phyloP scores from a whole-genome alignment of 2,329 filamentous ascomycete species.

The Ophiobolus disseminans region DNA sequence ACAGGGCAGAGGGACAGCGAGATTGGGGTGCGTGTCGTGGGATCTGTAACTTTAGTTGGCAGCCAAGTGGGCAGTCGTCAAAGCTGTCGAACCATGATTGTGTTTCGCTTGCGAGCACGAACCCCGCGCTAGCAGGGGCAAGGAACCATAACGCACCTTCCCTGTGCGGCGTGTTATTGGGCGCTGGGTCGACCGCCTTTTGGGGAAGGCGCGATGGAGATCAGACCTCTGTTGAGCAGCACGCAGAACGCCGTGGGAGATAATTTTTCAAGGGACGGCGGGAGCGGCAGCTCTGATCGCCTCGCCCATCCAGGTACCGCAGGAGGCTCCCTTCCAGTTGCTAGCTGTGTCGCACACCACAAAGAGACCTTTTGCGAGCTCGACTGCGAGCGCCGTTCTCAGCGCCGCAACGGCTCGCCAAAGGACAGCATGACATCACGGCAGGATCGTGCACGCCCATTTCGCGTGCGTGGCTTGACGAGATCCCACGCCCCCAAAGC shows the following conservation, averaged over 20 bases:
- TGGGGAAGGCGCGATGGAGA: conserved; percentile 31
- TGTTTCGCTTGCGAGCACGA: conserved; percentile 24
- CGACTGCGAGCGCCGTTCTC: conserved; percentile 9
- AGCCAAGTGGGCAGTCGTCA: background rate
- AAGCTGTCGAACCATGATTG: conserved; percentile 13
- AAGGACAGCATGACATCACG: conserved; percentile 24
- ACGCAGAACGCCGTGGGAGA: conserved; percentile 14
- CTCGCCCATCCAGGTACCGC: conserved; percentile 31
- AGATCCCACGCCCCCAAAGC: conserved; percentile 6
- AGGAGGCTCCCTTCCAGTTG: conserved; percentile 7
- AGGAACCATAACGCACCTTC: conserved; percentile 21
- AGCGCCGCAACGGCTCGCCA: conserved; percentile 10
- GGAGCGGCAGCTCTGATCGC: conserved; percentile 20
- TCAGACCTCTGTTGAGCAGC: conserved; percentile 27
- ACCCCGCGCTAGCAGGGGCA: conserved; percentile 15
- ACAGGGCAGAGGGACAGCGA: background rate
- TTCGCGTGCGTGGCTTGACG: conserved; percentile 23
- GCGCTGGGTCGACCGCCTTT: conserved; percentile 32
- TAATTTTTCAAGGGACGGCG: conserved; percentile 27
- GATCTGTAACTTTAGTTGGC: background rate
- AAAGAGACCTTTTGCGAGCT: conserved; percentile 3
- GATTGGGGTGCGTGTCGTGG: conserved; percentile 3
- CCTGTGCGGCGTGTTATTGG: conserved; percentile 22
- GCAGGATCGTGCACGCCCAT: conserved; percentile 15
- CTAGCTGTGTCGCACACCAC: background rate